Conservation (phyloP, 306 rosid species). For the Fragaria nilgerrensis region DNA sequence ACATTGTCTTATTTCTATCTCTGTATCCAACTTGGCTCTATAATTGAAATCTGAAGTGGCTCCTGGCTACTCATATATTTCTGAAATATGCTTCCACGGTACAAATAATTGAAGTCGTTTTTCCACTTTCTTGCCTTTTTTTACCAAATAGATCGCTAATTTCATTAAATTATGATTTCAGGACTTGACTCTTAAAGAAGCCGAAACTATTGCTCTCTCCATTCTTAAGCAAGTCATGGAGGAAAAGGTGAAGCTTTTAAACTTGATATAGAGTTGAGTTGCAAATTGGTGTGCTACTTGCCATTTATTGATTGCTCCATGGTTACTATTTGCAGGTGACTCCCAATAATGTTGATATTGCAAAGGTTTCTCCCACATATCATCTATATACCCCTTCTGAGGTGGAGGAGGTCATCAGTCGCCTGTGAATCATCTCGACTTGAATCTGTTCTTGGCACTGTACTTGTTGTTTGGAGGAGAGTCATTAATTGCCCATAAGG, state of each 20-base stretch:
- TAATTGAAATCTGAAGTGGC: not conserved
- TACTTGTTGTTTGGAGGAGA: slow-evolving; percentile 15
- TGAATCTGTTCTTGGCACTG: not conserved
- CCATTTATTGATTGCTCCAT: not conserved
- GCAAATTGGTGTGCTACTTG: not conserved
- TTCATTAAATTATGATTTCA: slow-evolving; percentile 27
- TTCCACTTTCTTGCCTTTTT: not conserved
- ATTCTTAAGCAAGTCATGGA: slow-evolving; percentile 99
- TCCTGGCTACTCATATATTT: not conserved
- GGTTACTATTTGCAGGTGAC: slow-evolving; percentile 58
- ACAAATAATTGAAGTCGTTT: not conserved
- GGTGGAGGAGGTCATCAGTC: slow-evolving; percentile 88
- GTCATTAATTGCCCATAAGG: slow-evolving; percentile 4
- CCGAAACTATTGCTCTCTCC: slow-evolving; percentile 93
- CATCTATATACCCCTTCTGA: slow-evolving; percentile 85
- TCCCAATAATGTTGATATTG: slow-evolving; percentile 94
- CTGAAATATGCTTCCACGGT: not conserved
- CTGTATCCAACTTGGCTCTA: not conserved
- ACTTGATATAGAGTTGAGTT: not conserved
- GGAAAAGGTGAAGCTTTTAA: slow-evolving; percentile 69
- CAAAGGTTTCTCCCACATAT: slow-evolving; percentile 81
- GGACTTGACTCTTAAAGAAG: slow-evolving; percentile 93
- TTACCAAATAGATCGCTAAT: not conserved
- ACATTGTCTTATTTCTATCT: not conserved
- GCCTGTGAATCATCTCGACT: slow-evolving; percentile 45